Evolutionary conservation across 176 grass and related monocot genomes (phyloP).

Genomic region (Puccinellia tenuiflora): DNA sequence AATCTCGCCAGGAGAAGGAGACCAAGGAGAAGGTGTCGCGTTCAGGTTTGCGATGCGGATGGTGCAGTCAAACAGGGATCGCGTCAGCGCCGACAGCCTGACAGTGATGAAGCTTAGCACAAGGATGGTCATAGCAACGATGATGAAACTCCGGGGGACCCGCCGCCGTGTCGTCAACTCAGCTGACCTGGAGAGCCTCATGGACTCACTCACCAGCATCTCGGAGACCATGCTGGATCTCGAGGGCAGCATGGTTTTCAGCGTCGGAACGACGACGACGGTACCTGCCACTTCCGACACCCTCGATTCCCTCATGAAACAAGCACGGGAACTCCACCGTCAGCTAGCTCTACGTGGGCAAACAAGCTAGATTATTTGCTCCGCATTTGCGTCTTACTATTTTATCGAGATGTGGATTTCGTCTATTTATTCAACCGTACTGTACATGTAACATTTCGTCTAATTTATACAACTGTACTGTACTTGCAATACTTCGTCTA

Average conservation of each 20-base stretch:
- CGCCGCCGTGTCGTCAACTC: fast-evolving
- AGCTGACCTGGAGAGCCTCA: neutral
- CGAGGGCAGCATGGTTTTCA: neutral
- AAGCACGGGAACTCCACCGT: neutral
- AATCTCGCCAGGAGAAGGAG: neutral
- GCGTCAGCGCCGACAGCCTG: neutral
- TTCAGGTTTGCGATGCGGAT: neutral
- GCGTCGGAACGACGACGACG: neutral
- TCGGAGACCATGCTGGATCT: neutral
- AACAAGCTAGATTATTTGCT: neutral
- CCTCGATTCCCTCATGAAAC: neutral
- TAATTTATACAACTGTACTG: neutral
- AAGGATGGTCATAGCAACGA: neutral
- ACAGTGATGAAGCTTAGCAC: neutral
- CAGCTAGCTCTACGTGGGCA: neutral
- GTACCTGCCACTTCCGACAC: neutral
- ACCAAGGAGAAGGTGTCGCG: neutral
- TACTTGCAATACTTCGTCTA: neutral
- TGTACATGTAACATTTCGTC: neutral
- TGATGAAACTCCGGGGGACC: neutral
- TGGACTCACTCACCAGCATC: neutral
- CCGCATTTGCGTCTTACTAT: neutral
- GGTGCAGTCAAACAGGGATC: neutral
- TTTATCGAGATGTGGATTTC: neutral
- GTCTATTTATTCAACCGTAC: neutral